Evolutionary conservation across 768 basidiomycete genomes (phyloP), one percentile per base, ranked within the genome.

Genomic region (Chiua virens): DNA sequence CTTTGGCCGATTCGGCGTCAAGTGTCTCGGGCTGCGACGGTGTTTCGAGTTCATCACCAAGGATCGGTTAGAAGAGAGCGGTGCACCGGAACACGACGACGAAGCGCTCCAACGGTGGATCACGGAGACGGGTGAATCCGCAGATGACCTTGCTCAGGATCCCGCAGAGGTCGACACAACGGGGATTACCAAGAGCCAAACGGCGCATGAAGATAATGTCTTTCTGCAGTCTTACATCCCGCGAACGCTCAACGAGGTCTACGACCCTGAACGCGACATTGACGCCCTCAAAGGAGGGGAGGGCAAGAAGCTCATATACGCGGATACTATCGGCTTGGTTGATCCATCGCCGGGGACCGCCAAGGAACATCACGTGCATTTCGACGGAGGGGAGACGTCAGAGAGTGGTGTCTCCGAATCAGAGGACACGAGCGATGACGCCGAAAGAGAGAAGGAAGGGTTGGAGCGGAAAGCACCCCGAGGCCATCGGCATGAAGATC

Each of bases 201-300:
- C 73, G 15, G 79, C 75, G 8, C 85, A 88, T 42, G 94, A 97
- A 67, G 94, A 98, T 63, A 81, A 82, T 8, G 83, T 98, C 13
- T 99, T 99, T 75, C 71, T 92, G 66, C 79, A 79, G 23, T 90
- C 93, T 1, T 98, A 92, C 72, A 99, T 98, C 58, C 97, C 97
- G 14, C 85, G 95, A 30, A 86, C 84, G 21, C 73, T 99, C 42
- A 90, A 92, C 56, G 93, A 98, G 63, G 87, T 99, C 8, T 91
- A 87, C 65, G 93, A 98, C 67, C 92, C 95, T 1, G 97, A 99
- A 66, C 79, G 95, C 25, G 96, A 98, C 63, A 86, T 92, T 11
- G 91, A 85, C 32, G 79, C 80, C 18, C 73, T 95, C 38, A 77
- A 76, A 17, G 72, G 81, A 4, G 93, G 93, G 8, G 83, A 87